phyloP scores from a whole-genome alignment of 495 filamentous ascomycete species.

The Daldinia bambusicola region DNA sequence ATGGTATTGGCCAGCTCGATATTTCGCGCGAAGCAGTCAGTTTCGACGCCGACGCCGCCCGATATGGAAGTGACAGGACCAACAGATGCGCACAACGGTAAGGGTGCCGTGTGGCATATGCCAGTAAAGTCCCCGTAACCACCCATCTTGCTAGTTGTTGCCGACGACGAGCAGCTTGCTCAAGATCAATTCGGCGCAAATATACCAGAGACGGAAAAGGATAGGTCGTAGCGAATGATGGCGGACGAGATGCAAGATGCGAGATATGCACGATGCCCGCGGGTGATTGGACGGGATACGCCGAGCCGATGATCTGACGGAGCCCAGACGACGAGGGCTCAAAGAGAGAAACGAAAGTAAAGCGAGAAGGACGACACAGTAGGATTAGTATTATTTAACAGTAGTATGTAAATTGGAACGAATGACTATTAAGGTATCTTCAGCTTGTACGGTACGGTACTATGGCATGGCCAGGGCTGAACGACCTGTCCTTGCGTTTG shows the following conservation, averaged over 20 bases:
- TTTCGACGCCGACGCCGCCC: slow-evolving; percentile 79
- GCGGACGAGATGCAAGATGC: not conserved
- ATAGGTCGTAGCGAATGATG: slow-evolving; percentile 23
- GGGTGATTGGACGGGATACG: slow-evolving; percentile 20
- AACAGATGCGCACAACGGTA: slow-evolving; percentile 89
- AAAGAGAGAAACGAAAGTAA: slow-evolving; percentile 28
- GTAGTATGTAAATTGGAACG: slow-evolving; percentile 30
- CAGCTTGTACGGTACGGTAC: slow-evolving; percentile 7
- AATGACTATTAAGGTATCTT: slow-evolving; percentile 31
- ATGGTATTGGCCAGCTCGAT: slow-evolving; percentile 97
- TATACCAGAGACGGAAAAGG: not conserved
- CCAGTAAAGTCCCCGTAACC: slow-evolving; percentile 84
- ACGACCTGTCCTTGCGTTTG: slow-evolving; percentile 17
- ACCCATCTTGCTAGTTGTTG: slow-evolving; percentile 67
- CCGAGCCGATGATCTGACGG: slow-evolving; percentile 1
- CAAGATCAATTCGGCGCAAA: not conserved
- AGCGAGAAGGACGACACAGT: slow-evolving; percentile 1
- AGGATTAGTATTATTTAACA: slow-evolving; percentile 36
- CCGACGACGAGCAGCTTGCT: slow-evolving; percentile 12
- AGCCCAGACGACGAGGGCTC: slow-evolving; percentile 11
- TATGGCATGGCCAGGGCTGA: slow-evolving; percentile 35
- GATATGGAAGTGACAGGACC: slow-evolving; percentile 70
- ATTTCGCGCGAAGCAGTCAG: slow-evolving; percentile 92
- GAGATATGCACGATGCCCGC: not conserved
- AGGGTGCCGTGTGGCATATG: slow-evolving; percentile 84